phyloP scores from a whole-genome alignment of 176 grass and related monocot genomes.

The Calamus simplicifolius region DNA sequence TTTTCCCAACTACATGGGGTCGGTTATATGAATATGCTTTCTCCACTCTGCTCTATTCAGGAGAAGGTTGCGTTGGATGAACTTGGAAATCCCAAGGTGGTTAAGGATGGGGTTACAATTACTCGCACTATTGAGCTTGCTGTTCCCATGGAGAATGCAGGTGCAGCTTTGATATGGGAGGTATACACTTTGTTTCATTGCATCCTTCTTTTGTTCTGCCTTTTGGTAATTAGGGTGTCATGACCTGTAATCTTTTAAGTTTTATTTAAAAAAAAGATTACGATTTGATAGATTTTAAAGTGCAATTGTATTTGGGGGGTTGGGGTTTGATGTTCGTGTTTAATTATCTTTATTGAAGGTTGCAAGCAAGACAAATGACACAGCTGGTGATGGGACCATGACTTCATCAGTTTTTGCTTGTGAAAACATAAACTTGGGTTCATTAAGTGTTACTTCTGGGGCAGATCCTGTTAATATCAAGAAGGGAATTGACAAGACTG shows the following conservation, averaged over 20 bases:
- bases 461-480: slow-evolving; percentile 6
- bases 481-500: slow-evolving; percentile 13
- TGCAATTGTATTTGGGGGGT: no score
- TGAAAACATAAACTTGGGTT: not conserved
- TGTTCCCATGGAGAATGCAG: slow-evolving; percentile 76
- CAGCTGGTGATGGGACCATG: no score
- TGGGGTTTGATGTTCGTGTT: no score
- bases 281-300: no score
- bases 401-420: not conserved
- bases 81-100: slow-evolving; percentile 49
- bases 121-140: slow-evolving; percentile 58
- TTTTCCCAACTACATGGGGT: no score
- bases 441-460: slow-evolving; percentile 5
- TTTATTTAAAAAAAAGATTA: no score
- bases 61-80: slow-evolving; percentile 70
- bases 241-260: no score
- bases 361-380: slow-evolving; percentile 2
- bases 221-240: no score
- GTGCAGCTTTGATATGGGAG: slow-evolving; percentile 58
- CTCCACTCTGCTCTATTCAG: no score
- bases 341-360: not conserved
- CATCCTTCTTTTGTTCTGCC: not conserved
- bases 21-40: no score
- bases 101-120: slow-evolving; percentile 74
- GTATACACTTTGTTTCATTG: slow-evolving; percentile 12